A percentile compares a stretch with the other conserved stretches of the same genome.
phyloP scores from a whole-genome alignment of 345 rosid genomes.

The Brassica juncea region DNA sequence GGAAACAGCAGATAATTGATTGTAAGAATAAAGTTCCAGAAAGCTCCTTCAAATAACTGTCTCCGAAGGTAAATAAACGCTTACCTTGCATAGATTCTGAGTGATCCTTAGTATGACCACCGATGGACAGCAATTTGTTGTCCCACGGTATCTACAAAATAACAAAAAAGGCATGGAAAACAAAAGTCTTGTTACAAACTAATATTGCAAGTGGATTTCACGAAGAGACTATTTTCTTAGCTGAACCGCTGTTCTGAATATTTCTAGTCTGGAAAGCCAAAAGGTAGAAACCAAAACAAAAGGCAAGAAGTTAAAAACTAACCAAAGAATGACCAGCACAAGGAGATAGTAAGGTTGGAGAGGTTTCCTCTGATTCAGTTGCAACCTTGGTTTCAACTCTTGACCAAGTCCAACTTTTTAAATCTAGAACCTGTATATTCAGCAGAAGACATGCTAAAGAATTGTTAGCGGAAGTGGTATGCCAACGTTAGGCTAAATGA shows the following conservation, averaged over 20 bases:
- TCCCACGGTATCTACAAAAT: conserved; percentile 80
- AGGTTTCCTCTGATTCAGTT: conserved; percentile 56
- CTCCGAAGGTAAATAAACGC: background rate
- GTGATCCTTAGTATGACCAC: conserved; percentile 95
- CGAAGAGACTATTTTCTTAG: conserved; percentile 26
- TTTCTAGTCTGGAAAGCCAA: conserved; percentile 18
- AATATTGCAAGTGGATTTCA: conserved; percentile 25
- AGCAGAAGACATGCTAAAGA: conserved; percentile 21
- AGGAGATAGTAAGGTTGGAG: conserved; percentile 55
- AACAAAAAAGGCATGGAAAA: conserved; percentile 25
- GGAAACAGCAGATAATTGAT: conserved; percentile 25
- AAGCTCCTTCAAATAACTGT: background rate
- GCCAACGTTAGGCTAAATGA: background rate
- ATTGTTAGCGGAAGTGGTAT: background rate
- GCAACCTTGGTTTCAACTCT: conserved; percentile 72
- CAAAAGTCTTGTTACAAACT: conserved; percentile 30
- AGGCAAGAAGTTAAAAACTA: conserved; percentile 40
- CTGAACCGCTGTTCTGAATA: conserved; percentile 25
- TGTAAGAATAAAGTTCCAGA: conserved; percentile 16
- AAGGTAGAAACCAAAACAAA: conserved; percentile 9
- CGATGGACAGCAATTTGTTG: conserved; percentile 84
- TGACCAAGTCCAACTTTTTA: conserved; percentile 97
- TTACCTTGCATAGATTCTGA: conserved; percentile 87
- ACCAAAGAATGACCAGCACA: conserved; percentile 99
- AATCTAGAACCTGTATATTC: conserved; percentile 77